A percentile compares a stretch with the other conserved stretches of the same genome.
phyloP scores from a whole-genome alignment of 192 early-diverging fungal species.

The Podila minutissima region DNA sequence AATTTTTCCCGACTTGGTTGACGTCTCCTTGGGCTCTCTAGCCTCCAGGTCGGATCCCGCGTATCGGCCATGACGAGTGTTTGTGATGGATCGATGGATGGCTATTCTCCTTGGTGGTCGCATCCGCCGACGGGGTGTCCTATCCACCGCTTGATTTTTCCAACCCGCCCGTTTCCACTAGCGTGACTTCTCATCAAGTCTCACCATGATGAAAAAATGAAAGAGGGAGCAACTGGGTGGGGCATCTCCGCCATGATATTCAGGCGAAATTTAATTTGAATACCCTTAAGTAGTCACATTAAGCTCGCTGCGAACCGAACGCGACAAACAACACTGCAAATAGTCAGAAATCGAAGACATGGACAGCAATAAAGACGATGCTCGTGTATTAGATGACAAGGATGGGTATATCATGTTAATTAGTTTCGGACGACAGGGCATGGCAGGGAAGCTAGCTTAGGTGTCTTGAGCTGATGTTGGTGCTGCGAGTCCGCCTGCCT shows the following conservation, averaged over 20 bases:
- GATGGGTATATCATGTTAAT: no score
- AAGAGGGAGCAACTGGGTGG: slow-evolving; percentile 4
- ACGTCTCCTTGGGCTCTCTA: no score
- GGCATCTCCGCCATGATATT: slow-evolving; percentile 1
- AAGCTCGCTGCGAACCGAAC: no score
- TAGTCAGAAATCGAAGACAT: no score
- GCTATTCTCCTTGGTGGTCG: background rate
- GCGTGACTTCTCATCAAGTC: slow-evolving; percentile 7
- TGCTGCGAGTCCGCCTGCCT: slow-evolving; percentile 10
- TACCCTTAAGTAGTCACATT: no score
- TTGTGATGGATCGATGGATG: slow-evolving; percentile 4
- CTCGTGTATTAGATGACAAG: no score
- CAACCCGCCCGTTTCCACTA: background rate
- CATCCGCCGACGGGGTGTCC: background rate
- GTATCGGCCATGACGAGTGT: background rate
- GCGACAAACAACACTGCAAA: no score
- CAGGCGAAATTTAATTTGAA: background rate
- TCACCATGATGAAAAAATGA: slow-evolving; percentile 5
- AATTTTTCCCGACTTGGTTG: no score
- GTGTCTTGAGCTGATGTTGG: slow-evolving; percentile 41
- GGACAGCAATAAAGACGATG: no score
- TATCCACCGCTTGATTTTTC: background rate
- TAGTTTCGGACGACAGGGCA: background rate
- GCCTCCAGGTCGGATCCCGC: no score
- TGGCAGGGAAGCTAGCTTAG: slow-evolving; percentile 33